Conservation (phyloP, 2,329 filamentous ascomycete genomes). For the Passalora sequoiae region DNA sequence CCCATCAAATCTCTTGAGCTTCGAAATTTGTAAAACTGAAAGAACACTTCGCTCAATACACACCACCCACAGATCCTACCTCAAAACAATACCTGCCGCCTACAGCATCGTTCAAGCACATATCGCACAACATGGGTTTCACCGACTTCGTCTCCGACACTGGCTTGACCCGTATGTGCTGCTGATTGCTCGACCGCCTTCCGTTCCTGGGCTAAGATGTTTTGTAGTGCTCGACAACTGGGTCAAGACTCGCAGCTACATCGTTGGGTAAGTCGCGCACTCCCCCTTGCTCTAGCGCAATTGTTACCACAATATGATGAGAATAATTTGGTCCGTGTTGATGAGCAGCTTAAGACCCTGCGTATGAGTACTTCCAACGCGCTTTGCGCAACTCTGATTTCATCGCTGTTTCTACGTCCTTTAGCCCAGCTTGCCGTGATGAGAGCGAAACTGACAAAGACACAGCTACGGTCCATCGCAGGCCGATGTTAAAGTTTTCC, state of each 20-base stretch:
- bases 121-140: slow-evolving; percentile 63
- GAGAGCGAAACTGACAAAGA: slow-evolving; percentile 8
- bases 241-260: slow-evolving; percentile 72
- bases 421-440: slow-evolving; percentile 7
- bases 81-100: too few relatives aligned
- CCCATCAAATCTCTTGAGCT: too few relatives aligned
- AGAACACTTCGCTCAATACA: too few relatives aligned
- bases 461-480: slow-evolving; percentile 67
- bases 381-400: slow-evolving; percentile 71
- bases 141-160: slow-evolving; percentile 61
- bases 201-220: slow-evolving; percentile 13
- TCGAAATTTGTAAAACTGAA: too few relatives aligned
- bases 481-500: slow-evolving; percentile 94
- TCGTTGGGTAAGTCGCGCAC: slow-evolving; percentile 65
- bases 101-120: too few relatives aligned
- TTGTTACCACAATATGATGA: slow-evolving; percentile 59
- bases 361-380: slow-evolving; percentile 72
- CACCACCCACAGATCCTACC: too few relatives aligned
- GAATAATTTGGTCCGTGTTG: slow-evolving; percentile 90
- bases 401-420: slow-evolving; percentile 10
- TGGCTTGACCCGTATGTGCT: slow-evolving; percentile 55
- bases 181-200: slow-evolving; percentile 5
- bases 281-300: slow-evolving; percentile 22
- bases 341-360: slow-evolving; percentile 91
- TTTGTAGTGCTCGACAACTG: slow-evolving; percentile 63